Base-by-base conservation (phyloP, 331 rosid species). In the Saraca asoca region DNA sequence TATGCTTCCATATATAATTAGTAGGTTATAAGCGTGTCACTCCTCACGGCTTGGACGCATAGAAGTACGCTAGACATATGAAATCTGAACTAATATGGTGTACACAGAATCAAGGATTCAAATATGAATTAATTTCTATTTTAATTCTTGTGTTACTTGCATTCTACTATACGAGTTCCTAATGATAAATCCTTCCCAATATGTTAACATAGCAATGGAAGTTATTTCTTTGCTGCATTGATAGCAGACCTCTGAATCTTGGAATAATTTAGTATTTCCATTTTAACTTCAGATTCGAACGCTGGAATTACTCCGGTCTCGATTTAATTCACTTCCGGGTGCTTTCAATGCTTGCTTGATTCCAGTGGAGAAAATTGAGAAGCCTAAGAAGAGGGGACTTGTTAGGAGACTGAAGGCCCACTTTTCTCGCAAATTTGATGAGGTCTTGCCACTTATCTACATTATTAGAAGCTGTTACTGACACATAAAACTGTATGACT, bases 281-380 rank as follows among this genome's bases (percentile, higher is more conserved):
- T 70, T 58, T 68, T 63, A 15, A 55, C 78, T 81, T 68, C 81
- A 93, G 98, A 93, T 93, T 78, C 95, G 98, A 16, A 90, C 95
- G 37, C 73, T 93, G 81, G 96, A 79, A 51, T 78, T 93, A 76
- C 78, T 93, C 69, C 80, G 97, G 74, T 84, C 91, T 76, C 91
- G 98, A 63, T 93, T 90, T 79, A 80, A 66, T 37, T 73, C 98
- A 42, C 83, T 93, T 69, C 97, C 97, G 1, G 90, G 87, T 62
- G 98, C 95, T 78, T 88, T 93, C 74, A 93, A 90, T 81, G 85
- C 64, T 62, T 24, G 81, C 75, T 88, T 93, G 81, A 78, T 90
- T 67, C 97, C 97, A 3, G n/a, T 13, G 62, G 96, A 90, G 33
- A 80, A 76, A 75, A 71, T n/a, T 13, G 87, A 83, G 55, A 69